phyloP scores from a whole-genome alignment of 345 rosid species.

The Abelmoschus esculentus region DNA sequence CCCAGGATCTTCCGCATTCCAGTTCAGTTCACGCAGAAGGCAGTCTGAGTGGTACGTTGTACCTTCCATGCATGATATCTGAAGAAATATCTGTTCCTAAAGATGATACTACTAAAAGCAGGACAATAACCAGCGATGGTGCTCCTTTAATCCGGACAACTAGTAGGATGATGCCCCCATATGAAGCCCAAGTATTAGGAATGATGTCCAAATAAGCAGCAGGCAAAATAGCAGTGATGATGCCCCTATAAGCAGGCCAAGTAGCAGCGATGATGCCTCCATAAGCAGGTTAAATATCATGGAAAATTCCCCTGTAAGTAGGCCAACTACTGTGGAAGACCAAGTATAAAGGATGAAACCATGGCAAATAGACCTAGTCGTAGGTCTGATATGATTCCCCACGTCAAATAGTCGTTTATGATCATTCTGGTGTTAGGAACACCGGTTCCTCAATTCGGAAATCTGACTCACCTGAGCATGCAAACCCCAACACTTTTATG shows the following conservation, averaged over 20 bases:
- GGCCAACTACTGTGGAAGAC: not conserved
- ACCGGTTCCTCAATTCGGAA: constrained; percentile 17
- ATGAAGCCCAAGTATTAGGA: not conserved
- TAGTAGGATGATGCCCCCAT: constrained; percentile 4
- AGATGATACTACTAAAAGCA: constrained; percentile 20
- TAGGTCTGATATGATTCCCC: not conserved
- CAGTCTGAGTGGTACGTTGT: constrained; percentile 19
- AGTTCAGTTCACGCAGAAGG: constrained; percentile 18
- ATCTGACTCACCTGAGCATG: constrained; percentile 35
- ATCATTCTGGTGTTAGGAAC: constrained; percentile 34
- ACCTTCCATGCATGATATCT: constrained; percentile 18
- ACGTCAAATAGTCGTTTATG: too few relatives aligned
- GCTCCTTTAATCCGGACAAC: not conserved
- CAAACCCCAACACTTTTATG: constrained; percentile 31
- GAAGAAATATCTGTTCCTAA: constrained; percentile 28
- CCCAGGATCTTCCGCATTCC: constrained; percentile 23
- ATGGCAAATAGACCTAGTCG: not conserved
- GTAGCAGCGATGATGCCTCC: not conserved
- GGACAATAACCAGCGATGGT: too few relatives aligned
- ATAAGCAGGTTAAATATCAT: not conserved
- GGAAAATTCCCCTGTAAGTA: not conserved
- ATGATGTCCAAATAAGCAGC: not conserved
- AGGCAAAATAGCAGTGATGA: not conserved
- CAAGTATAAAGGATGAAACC: not conserved
- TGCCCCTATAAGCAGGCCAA: not conserved